Base-by-base conservation (phyloP, 116 monocot genomes). In the Zostera marina region DNA sequence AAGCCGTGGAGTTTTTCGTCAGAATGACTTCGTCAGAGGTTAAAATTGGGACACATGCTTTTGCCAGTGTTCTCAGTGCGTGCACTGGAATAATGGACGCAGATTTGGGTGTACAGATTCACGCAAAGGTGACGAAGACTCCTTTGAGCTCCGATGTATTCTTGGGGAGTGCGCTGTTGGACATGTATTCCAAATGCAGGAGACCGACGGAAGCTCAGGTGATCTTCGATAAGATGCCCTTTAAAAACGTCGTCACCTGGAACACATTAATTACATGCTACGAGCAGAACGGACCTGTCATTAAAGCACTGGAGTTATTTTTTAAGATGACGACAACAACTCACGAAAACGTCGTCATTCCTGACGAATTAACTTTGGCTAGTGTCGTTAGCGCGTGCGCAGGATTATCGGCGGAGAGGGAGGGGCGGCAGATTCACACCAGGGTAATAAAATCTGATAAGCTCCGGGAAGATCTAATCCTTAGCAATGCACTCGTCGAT, bases 311-410 rank as follows among this genome's bases (percentile, higher is more conserved):
- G 25, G 47, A 20, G 42, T 42, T 76, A 53, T 89, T 83, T 57
- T 47, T 58, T 38, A 48, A 51, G 42, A 89, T 83, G 80, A 73
- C 80, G 77, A 68, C 26, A 26, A 26, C 26, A 26, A 26, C 26
- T 26, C 26, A 73, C 3, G 17, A 11, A 11, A 51, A 13, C 12
- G 48, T 61, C 5, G 42, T 77, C 4, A 42, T 65, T 45, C 69
- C 72, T 0, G 88, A 83, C 70, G 88, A 88, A 63, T 62, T 82
- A 16, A 88, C 88, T 1, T 65, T 88, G 26, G 80, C 83, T 0
- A 88, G 88, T 48, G 75, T 83, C 53, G 73, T 73, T 32, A 83
- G 88, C 49, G 88, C 88, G 0, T 88, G 83, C 42, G 80, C 80
- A 0, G 75, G 64, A 63, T 52, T 83, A 26, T 44, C 62, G 8